Base-by-base conservation (phyloP, 139 green algal species). In the Tetradesmus obliquus region DNA sequence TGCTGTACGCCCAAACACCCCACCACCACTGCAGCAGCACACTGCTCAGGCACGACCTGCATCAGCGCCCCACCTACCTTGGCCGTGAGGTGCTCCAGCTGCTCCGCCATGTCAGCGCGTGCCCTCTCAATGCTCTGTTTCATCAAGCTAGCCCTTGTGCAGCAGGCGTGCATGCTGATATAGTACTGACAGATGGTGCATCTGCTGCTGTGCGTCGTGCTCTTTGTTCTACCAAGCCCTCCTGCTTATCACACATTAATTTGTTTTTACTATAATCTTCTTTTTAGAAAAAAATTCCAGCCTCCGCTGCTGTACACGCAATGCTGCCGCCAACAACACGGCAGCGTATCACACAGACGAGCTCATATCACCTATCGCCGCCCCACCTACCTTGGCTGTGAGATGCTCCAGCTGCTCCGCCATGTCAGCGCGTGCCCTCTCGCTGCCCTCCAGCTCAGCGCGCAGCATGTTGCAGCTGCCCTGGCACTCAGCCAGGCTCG, bases 391-490 rank as follows among this genome's bases (percentile, higher is more conserved):
- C 88, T 91, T 91, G 3, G 79, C 88, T 69, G 62, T 74, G 3
- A 87, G 55, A 17, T 86, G 74, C n/a, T 91, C 53, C 76, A 91
- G 24, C 76, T 87, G 88, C 88, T 91, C 88, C 24, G 45, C 9
- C 54, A 86, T 13, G 2, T 32, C 10, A 15, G 55, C 55, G 6
- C 54, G 82, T 24, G 55, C 76, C 55, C 62, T 76, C 20, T 86
- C 88, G 60, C 55, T 83, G 8, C 62, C 88, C 3, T 58, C 76
- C n/a, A 86, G 76, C 10, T 80, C 17, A 22, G 55, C 81, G 3
- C 81, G 53, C 53, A 84, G 79, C 79, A 84, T 84, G 45, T 84
- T 54, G 12, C 24, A 19, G 45, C 81, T 86, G 81, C 81, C 54
- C 15, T 51, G 19, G 53, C 81, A 24, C 54, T 76, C 81, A 3